Evolutionary conservation across 371 early-diverging fungal genomes (phyloP), one percentile per base, ranked within the genome.

Genomic region (Umbelopsis sp.): DNA sequence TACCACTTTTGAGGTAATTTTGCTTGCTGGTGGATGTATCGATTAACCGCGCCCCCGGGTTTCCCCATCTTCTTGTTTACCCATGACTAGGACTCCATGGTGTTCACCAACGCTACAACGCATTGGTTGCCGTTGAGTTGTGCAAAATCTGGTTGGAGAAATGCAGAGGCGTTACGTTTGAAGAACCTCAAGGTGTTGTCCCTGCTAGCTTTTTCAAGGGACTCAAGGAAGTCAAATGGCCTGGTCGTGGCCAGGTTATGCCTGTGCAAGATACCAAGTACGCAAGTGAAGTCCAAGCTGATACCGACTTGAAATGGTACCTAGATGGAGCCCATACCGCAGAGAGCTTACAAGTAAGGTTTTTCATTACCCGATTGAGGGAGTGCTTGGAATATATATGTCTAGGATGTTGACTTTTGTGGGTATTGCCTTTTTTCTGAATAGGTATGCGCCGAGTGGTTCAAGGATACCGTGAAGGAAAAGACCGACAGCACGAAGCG

Each of bases 281-380:
- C 62, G 75, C 71, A 18, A 73, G 87, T 25, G 67, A 70, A 22
- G 67, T 83, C 16, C 67, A 73, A 6, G 69, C 85, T 4, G 71
- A 77, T 29, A 75, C 74, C n/a, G 65, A 82, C 12, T 72, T 89
- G 1, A 83, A 73, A 3, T 97, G 92, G 91, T 92, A 84, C 74
- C 76, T 96, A 50, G 99, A 98, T 76, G 99, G 99, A 22, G 99
- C 99, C 0, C 99, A 98, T 72, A 98, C 99, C 0, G 75, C 80
- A 9, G 98, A 97, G 74, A 94, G 94, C 74, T 83, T 96, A 35
- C 69, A 80, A n/a, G 92, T 57, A 57, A 57, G 29, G 57, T 57
- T 57, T 57, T n/a, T 70, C 45, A 14, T 50, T 37, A 37, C 29
- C 74, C 65, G 45, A 53, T 7, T 48, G 44, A 50, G 32, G 63